Base-by-base conservation (phyloP, 2,329 filamentous ascomycete species). In the Colletotrichum shisoi region DNA sequence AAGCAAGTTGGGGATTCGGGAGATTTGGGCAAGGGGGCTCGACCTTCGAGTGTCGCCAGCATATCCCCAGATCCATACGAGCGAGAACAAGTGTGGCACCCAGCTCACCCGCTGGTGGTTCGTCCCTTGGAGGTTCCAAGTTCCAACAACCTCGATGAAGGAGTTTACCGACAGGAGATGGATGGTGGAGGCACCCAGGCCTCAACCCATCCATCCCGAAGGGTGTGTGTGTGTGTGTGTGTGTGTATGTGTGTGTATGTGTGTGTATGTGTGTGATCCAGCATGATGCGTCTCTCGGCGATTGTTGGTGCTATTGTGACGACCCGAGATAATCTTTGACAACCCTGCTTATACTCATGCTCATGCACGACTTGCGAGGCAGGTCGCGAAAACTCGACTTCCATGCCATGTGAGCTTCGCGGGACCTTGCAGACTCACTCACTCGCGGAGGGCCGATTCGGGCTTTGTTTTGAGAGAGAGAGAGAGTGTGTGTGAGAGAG, bases 371-470 rank as follows among this genome's bases (percentile, higher is more conserved):
- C 24, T 27, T 27, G 24, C 24, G 21, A 31, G 58, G 37, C n/a
- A 52, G 64, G 64, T 37, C 64, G 60, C 60, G 48, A 49, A 59
- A 64, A 56, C 42, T n/a, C n/a, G 24, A 27, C 24, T 27, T 27
- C 24, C 4, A 27, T 67, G 52, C 64, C 24, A 59, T 59, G 53
- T 49, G 54, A 67, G 54, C 37, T 45, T 64, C 62, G 49, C 54
- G 64, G 64, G 61, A 67, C 64, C 64, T 64, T 67, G 64, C 64
- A 67, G 59, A 48, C 52, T 57, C 53, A 27, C 24, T 5, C 24
- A 27, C 4, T 27, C 24, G 24, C 24, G 31, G 46, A 52, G 21
- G 48, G 59, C 46, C 63, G 63, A 63, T 67, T 58, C 52, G 64
- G 53, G 34, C 60, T 31, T 37, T 44, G 57, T 59, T 11, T 27